phyloP scores from a whole-genome alignment of 495 filamentous ascomycete genomes.

The Neurospora discreta region DNA sequence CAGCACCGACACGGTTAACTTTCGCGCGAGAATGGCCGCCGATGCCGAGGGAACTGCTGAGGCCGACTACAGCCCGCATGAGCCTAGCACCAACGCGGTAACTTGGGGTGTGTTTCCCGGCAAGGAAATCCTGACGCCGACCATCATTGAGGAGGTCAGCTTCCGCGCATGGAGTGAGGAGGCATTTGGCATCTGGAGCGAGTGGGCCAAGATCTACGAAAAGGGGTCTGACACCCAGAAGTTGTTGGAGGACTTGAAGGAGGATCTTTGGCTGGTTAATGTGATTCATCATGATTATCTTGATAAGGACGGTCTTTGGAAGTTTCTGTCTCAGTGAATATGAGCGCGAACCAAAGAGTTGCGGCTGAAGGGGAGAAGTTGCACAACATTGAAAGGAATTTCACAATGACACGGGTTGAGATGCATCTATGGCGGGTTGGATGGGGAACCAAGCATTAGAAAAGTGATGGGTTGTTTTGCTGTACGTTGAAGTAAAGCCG shows the following conservation, averaged over 20 bases:
- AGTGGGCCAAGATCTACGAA: slow-evolving; percentile 82
- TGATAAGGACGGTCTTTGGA: slow-evolving; percentile 54
- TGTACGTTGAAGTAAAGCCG: not conserved
- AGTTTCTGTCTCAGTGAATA: slow-evolving; percentile 30
- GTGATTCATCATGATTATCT: slow-evolving; percentile 80
- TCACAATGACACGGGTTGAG: not conserved
- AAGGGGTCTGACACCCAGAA: slow-evolving; percentile 51
- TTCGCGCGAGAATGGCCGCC: slow-evolving; percentile 4
- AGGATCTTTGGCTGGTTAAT: slow-evolving; percentile 78
- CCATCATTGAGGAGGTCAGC: slow-evolving; percentile 93
- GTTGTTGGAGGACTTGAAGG: slow-evolving; percentile 53
- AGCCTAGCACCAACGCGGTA: slow-evolving; percentile 72
- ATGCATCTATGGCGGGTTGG: not conserved
- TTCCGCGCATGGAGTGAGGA: slow-evolving; percentile 95
- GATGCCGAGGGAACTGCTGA: not conserved
- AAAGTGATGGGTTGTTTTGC: not conserved
- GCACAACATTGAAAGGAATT: not conserved
- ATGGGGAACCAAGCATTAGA: not conserved
- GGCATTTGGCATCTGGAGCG: slow-evolving; percentile 87
- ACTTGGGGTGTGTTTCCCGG: slow-evolving; percentile 95
- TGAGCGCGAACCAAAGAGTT: not conserved
- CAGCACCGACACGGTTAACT: slow-evolving; percentile 41
- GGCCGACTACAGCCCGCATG: slow-evolving; percentile 1
- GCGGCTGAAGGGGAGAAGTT: not conserved
- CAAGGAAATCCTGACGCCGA: slow-evolving; percentile 95